These are phyloP conservation scores for Nakazawaea anatomiae DNA, from an alignment of 805 yeast species.

Conservation along the genomic window DNA sequence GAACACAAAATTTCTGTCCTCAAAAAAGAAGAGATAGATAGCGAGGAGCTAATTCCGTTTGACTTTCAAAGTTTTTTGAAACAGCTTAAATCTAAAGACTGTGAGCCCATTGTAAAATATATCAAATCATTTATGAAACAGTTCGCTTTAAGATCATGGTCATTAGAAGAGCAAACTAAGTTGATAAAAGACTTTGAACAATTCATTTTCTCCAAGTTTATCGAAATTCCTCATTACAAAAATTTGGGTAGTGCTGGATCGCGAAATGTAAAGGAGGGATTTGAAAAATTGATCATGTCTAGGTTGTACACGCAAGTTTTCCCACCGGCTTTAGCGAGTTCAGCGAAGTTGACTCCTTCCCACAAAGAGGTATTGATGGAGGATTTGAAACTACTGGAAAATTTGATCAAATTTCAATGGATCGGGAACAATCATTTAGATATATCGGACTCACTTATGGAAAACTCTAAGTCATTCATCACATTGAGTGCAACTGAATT, in stretches of 20 bases:
- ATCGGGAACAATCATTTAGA: slow-evolving; percentile 74
- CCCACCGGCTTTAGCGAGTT: slow-evolving; percentile 53
- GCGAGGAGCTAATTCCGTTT: slow-evolving; percentile 33
- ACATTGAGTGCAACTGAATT: slow-evolving; percentile 69
- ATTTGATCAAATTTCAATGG: slow-evolving; percentile 38
- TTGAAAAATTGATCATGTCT: slow-evolving; percentile 90
- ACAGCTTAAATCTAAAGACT: slow-evolving; percentile 65
- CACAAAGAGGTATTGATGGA: slow-evolving; percentile 58
- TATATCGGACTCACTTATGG: slow-evolving; percentile 45
- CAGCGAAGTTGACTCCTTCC: slow-evolving; percentile 36
- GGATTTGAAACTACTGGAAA: slow-evolving; percentile 56
- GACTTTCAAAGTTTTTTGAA: slow-evolving; percentile 79
- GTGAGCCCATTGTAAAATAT: slow-evolving; percentile 86
- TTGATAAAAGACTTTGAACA: slow-evolving; percentile 69
- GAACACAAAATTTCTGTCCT: neutral
- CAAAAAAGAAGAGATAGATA: neutral
- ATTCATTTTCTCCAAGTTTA: slow-evolving; percentile 55
- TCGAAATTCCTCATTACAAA: slow-evolving; percentile 33
- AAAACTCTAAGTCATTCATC: slow-evolving; percentile 47
- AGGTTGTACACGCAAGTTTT: slow-evolving; percentile 72
- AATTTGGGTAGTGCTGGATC: slow-evolving; percentile 60
- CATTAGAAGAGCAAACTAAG: slow-evolving; percentile 71
- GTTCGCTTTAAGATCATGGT: slow-evolving; percentile 65
- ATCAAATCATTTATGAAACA: slow-evolving; percentile 78
- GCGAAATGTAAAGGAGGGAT: slow-evolving; percentile 73